phyloP scores from a whole-genome alignment of 306 rosid genomes.

The Quercus cerris region DNA sequence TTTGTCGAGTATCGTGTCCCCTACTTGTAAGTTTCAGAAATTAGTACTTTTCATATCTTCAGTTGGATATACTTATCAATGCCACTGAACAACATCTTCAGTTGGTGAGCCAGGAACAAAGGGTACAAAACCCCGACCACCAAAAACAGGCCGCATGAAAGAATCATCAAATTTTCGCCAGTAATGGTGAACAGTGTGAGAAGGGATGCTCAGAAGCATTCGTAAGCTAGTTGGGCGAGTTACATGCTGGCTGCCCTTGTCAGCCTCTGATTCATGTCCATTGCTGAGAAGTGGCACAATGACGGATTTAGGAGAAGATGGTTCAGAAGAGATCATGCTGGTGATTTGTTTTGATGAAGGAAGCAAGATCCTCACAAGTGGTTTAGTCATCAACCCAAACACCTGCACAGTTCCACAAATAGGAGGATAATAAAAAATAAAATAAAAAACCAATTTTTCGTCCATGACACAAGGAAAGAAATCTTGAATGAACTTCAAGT shows the following conservation, averaged over 20 bases:
- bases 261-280: slow-evolving; percentile 38
- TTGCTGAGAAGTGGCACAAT: slow-evolving; percentile 59
- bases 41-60: slow-evolving; percentile 14
- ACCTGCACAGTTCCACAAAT: slow-evolving; percentile 55
- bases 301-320: slow-evolving; percentile 63
- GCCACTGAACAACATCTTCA: slow-evolving; percentile 54
- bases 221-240: slow-evolving; percentile 45
- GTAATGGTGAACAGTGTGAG: slow-evolving; percentile 69
- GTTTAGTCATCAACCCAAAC: slow-evolving; percentile 90
- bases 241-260: slow-evolving; percentile 21
- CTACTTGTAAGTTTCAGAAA: slow-evolving; percentile 10
- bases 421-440: not conserved
- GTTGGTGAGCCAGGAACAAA: slow-evolving; percentile 78
- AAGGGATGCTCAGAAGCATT: slow-evolving; percentile 58
- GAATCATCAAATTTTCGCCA: slow-evolving; percentile 87
- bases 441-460: not conserved
- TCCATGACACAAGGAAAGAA: not conserved
- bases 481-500: not conserved
- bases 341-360: slow-evolving; percentile 51
- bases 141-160: slow-evolving; percentile 89
- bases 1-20: not conserved
- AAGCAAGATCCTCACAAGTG: slow-evolving; percentile 77
- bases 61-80: slow-evolving; percentile 7
- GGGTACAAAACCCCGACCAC: slow-evolving; percentile 93
- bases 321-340: slow-evolving; percentile 53